These are phyloP conservation scores for Penstemon barbatus DNA, from an alignment of 257 asterid species.

Conservation along the genomic window DNA sequence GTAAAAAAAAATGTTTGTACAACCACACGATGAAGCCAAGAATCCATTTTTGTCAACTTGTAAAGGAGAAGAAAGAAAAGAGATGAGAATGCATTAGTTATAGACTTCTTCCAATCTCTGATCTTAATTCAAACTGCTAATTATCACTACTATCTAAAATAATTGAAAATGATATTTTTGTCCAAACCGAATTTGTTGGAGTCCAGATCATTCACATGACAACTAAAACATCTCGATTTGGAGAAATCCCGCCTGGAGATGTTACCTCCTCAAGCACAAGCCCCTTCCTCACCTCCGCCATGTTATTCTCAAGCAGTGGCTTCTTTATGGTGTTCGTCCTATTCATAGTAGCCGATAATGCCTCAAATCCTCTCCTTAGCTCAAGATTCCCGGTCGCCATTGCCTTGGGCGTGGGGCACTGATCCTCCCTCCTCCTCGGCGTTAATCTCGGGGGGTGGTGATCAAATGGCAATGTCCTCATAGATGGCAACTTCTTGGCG, in stretches of 20 bases:
- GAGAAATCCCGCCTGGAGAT: constrained; percentile 8
- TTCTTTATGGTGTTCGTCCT: neutral
- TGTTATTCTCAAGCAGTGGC: neutral
- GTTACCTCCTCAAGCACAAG: constrained; percentile 11
- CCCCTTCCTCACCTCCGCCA: constrained; percentile 28
- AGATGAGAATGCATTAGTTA: too few relatives aligned
- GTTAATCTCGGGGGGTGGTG: constrained; percentile 31
- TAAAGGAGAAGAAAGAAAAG: too few relatives aligned
- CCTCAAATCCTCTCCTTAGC: constrained; percentile 30
- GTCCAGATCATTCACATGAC: too few relatives aligned
- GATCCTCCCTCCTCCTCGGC: neutral
- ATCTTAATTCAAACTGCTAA: too few relatives aligned
- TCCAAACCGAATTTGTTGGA: too few relatives aligned
- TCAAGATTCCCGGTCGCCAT: constrained; percentile 20
- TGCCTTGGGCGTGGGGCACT: neutral
- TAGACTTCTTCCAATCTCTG: too few relatives aligned
- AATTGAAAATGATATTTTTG: too few relatives aligned
- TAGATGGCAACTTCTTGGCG: constrained; percentile 35
- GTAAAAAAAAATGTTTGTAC: too few relatives aligned
- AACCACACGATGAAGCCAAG: too few relatives aligned
- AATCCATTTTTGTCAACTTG: too few relatives aligned
- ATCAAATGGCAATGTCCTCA: constrained; percentile 26
- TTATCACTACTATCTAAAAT: too few relatives aligned
- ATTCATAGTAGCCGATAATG: neutral
- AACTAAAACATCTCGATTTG: neutral